Evolutionary conservation across 2,329 filamentous ascomycete genomes (phyloP), one percentile per base, ranked within the genome.

Genomic region (Anisogramma anomala): DNA sequence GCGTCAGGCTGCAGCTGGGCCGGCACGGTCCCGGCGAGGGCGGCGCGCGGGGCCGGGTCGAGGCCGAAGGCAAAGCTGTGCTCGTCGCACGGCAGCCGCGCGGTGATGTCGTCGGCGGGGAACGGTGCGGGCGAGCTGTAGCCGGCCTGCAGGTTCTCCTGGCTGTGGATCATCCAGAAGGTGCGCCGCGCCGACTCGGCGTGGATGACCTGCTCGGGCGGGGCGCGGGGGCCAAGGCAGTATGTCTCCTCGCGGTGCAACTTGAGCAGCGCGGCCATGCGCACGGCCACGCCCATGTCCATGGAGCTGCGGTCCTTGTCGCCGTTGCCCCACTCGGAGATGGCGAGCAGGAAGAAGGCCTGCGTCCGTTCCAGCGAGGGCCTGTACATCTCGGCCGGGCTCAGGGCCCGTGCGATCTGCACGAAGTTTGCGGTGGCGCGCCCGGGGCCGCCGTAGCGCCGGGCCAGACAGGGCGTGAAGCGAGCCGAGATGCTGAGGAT

Each of bases 231-330:
- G 1, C 52, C 48, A 0, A 62, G 46, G 1, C 41, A 31, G 39
- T 62, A 63, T 1, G 57, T 55, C 28, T 62, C 59, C 44, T 63
- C 60, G 26, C 57, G 53, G 41, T 63, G 60, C 2, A 63, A 48
- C 34, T 53, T 53, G 3, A 62, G 50, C 13, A 62, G 49, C 0
- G 51, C 55, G 3, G 60, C 58, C 55, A 63, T 56, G 6, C 57
- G 44, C 4, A 62, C 53, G 6, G 60, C 59, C 26, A 63, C 53
- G 11, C 59, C 60, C 60, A 63, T 63, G 33, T 62, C 51, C 26
- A 60, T 59, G 39, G 51, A 48, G 31, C 54, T 57, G 13, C 54
- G 47, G 22, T 58, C 48, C 30, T 50, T 54, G 26, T 59, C 56
- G 6, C 55, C 56, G 25, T 58, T 54, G 3, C 56, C 58, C 57